Percentiles rank a stretch among this genome's conserved stretches.
Conservation (phyloP, 2,329 filamentous ascomycete species). For the Sporothrix brasiliensis region DNA sequence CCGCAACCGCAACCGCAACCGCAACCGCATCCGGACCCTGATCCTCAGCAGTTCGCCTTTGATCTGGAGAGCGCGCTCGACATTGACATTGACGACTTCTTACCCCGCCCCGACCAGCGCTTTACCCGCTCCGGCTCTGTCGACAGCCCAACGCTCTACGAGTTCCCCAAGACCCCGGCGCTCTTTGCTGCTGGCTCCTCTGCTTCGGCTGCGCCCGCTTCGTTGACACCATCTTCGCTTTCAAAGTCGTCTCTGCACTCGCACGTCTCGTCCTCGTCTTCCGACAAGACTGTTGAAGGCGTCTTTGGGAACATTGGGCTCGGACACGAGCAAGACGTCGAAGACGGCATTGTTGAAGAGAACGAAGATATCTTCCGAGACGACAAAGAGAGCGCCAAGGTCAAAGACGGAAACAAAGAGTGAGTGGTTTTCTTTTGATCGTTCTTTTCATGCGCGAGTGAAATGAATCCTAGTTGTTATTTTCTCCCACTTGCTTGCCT, state of each 20-base stretch:
- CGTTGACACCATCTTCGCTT: constrained; percentile 28
- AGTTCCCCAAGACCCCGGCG: constrained; percentile 48
- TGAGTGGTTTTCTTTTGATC: constrained; percentile 11
- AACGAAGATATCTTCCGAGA: background rate
- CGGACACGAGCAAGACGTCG: constrained; percentile 23
- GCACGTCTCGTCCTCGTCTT: constrained; percentile 7
- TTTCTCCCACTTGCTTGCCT: background rate
- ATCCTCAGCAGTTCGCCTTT: constrained; percentile 18
- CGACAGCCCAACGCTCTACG: constrained; percentile 65
- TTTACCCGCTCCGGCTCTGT: constrained; percentile 59
- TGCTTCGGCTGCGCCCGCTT: background rate
- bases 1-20: background rate
- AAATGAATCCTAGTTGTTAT: background rate
- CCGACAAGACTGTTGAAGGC: constrained; percentile 2
- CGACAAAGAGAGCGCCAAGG: background rate
- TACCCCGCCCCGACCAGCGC: constrained; percentile 55
- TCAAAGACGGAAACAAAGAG: constrained; percentile 9
- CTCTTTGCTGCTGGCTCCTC: background rate
- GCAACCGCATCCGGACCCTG: background rate
- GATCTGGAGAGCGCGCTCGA: constrained; percentile 21
- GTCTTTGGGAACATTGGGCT: background rate
- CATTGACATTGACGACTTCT: constrained; percentile 42
- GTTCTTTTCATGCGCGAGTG: background rate
- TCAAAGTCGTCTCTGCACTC: constrained; percentile 30
- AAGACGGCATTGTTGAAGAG: background rate